These are phyloP conservation scores for Russula sp. DNA, from an alignment of 768 basidiomycete genomes.

Conservation along the genomic window DNA sequence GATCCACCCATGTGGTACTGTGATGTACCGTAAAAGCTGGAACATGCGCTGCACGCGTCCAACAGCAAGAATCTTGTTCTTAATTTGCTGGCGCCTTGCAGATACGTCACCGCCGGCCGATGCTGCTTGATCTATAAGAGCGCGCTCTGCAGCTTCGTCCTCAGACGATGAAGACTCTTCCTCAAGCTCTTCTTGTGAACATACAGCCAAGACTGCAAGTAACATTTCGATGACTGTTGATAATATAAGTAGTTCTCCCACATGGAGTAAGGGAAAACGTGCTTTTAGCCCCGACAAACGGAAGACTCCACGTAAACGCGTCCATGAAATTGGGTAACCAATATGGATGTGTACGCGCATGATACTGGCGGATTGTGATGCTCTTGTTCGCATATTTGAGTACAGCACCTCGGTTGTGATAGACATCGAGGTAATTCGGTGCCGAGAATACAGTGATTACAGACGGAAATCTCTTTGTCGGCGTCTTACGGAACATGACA, in stretches of 20 bases:
- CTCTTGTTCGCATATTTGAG: slow-evolving; percentile 97
- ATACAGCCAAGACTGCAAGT: slow-evolving; percentile 92
- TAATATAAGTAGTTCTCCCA: not conserved
- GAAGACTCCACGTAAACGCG: slow-evolving; percentile 97
- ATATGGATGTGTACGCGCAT: slow-evolving; percentile 60
- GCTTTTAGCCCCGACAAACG: slow-evolving; percentile 99
- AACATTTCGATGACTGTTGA: slow-evolving; percentile 91
- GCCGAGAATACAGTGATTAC: slow-evolving; percentile 98
- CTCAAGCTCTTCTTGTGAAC: slow-evolving; percentile 93
- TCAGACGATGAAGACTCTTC: slow-evolving; percentile 47
- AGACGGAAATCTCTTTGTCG: slow-evolving; percentile 90
- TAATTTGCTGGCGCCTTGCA: slow-evolving; percentile 71
- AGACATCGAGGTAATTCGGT: slow-evolving; percentile 94
- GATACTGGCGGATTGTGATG: slow-evolving; percentile 73
- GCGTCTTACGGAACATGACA: slow-evolving; percentile 93
- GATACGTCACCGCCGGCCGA: slow-evolving; percentile 38
- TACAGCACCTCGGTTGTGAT: slow-evolving; percentile 94
- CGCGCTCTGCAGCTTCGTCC: slow-evolving; percentile 35
- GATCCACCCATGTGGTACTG: not conserved
- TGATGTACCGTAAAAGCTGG: slow-evolving; percentile 72
- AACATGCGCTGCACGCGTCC: slow-evolving; percentile 89
- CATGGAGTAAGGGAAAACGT: slow-evolving; percentile 27
- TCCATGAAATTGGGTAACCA: slow-evolving; percentile 99
- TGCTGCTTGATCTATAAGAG: slow-evolving; percentile 18
- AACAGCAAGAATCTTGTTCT: slow-evolving; percentile 90